These are phyloP conservation scores for Podospora pseudopauciseta DNA, from an alignment of 495 filamentous ascomycete species.

Conservation along the genomic window DNA sequence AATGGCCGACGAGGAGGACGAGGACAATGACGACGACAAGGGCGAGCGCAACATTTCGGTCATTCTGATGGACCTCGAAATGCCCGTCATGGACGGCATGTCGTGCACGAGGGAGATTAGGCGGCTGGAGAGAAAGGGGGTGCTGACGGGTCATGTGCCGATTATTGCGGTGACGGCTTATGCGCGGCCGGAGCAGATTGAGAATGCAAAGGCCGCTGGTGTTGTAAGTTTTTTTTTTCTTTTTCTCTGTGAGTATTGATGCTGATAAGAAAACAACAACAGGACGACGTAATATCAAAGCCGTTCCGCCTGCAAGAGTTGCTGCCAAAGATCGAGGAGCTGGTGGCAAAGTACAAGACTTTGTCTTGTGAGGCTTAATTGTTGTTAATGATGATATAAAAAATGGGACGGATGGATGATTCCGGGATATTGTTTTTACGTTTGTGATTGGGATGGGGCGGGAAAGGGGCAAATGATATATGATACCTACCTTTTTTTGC, in stretches of 20 bases:
- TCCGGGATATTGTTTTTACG: background rate
- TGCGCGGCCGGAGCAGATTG: slow-evolving; percentile 64
- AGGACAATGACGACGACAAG: slow-evolving; percentile 26
- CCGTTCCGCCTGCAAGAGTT: slow-evolving; percentile 72
- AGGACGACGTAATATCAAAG: slow-evolving; percentile 80
- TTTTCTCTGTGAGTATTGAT: too few species aligned
- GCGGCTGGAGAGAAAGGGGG: slow-evolving; percentile 53
- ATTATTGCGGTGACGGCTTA: slow-evolving; percentile 82
- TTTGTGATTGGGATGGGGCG: background rate
- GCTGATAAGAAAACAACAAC: slow-evolving; percentile 32
- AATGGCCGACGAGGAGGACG: slow-evolving; percentile 19
- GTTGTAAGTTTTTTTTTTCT: slow-evolving; percentile 39
- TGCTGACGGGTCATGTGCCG: slow-evolving; percentile 57
- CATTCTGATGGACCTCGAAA: slow-evolving; percentile 80
- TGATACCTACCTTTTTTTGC: background rate
- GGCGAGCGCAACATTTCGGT: slow-evolving; percentile 50
- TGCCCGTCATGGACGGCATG: slow-evolving; percentile 85
- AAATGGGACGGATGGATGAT: background rate
- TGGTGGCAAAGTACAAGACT: slow-evolving; percentile 35
- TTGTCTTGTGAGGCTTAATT: background rate
- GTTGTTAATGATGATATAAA: background rate
- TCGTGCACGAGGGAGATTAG: slow-evolving; percentile 69
- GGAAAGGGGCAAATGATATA: slow-evolving; percentile 2
- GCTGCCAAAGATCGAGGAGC: slow-evolving; percentile 61
- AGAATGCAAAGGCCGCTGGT: slow-evolving; percentile 48